phyloP scores from a whole-genome alignment of 2,329 filamentous ascomycete genomes.

The Cladosporium colombiae region DNA sequence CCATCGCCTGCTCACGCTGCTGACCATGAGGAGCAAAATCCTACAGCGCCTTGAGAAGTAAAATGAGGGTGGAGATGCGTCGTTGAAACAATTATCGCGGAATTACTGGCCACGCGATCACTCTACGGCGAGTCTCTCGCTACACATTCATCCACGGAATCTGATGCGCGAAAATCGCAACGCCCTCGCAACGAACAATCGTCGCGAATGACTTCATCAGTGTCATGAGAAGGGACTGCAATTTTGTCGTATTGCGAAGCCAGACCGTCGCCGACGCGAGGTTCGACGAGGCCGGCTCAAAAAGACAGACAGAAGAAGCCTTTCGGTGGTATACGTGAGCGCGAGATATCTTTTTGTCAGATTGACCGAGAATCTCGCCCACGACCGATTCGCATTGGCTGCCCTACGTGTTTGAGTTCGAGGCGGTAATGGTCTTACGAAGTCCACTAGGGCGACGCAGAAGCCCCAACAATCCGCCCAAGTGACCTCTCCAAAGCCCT shows the following conservation, averaged over 20 bases:
- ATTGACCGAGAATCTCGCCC: not conserved
- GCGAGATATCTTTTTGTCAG: not conserved
- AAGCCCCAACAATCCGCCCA: not conserved
- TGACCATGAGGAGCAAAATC: no score
- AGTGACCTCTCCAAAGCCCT: slow-evolving; percentile 43
- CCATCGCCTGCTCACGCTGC: no score
- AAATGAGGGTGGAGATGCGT: not conserved
- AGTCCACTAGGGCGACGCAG: not conserved
- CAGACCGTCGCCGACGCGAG: not conserved
- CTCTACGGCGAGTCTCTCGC: not conserved
- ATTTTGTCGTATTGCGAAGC: not conserved
- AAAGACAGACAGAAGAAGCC: not conserved
- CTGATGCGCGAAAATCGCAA: not conserved
- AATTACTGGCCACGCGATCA: not conserved
- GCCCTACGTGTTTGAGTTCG: not conserved
- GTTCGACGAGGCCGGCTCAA: not conserved
- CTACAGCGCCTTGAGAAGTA: no score
- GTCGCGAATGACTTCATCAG: not conserved
- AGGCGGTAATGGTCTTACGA: not conserved
- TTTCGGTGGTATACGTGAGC: not conserved
- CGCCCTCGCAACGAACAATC: no score
- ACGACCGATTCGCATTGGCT: not conserved
- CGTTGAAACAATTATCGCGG: not conserved
- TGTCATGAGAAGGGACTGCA: not conserved
- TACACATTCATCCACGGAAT: not conserved